Evolutionary conservation across 805 yeast genomes (phyloP).

Genomic region (Limtongia smithiae): DNA sequence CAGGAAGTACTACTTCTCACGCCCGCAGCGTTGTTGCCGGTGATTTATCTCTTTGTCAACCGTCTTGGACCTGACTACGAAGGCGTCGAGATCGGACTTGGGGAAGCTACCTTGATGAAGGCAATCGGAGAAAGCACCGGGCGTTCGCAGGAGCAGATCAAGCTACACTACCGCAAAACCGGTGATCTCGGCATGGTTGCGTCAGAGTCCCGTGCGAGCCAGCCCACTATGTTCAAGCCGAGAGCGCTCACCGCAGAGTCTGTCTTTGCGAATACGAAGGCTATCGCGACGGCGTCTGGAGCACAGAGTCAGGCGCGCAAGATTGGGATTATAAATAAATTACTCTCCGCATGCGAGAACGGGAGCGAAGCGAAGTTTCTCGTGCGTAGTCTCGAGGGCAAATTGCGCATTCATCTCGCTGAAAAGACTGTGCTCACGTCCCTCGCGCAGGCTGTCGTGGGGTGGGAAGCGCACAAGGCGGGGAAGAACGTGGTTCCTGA

Average conservation of each 20-base stretch:
- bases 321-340: constrained; percentile 70
- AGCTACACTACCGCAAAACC: constrained; percentile 64
- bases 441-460: constrained; percentile 75
- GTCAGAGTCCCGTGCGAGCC: constrained; percentile 72
- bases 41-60: constrained; percentile 82
- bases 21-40: constrained; percentile 55
- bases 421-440: constrained; percentile 87
- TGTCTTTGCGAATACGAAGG: constrained; percentile 70
- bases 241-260: constrained; percentile 66
- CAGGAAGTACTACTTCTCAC: constrained; percentile 55
- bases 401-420: constrained; percentile 86
- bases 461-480: constrained; percentile 48
- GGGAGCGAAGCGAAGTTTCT: constrained; percentile 86
- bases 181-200: constrained; percentile 95
- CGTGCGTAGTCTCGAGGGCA: constrained; percentile 88
- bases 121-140: constrained; percentile 92
- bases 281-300: constrained; percentile 76
- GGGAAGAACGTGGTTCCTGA: constrained; percentile 42
- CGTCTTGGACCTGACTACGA: constrained; percentile 76
- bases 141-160: constrained; percentile 64
- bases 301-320: constrained; percentile 76
- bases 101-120: constrained; percentile 82
- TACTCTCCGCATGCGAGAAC: constrained; percentile 77
- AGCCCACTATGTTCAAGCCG: constrained; percentile 92
- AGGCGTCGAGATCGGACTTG: constrained; percentile 88